These are phyloP conservation scores for Colletotrichum tamarilloi DNA, from an alignment of 2,329 filamentous ascomycete genomes.

Conservation along the genomic window DNA sequence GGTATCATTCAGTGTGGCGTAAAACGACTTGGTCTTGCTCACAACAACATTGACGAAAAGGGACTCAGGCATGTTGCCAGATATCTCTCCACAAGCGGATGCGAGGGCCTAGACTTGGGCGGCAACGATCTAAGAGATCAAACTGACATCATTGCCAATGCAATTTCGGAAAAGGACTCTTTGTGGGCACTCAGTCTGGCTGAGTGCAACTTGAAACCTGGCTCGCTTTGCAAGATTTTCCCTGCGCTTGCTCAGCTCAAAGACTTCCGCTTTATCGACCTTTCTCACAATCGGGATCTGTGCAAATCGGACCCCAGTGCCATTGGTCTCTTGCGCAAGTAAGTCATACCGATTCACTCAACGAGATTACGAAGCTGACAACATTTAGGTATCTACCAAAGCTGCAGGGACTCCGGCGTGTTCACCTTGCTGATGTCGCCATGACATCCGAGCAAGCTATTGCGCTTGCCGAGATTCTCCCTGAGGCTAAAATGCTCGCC, in stretches of 20 bases:
- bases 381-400: constrained; percentile 78
- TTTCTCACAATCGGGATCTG: constrained; percentile 88
- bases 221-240: constrained; percentile 78
- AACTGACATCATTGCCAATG: constrained; percentile 63
- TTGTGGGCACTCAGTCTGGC: constrained; percentile 88
- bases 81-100: constrained; percentile 81
- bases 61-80: constrained; percentile 80
- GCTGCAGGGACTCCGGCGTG: constrained; percentile 79
- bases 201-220: constrained; percentile 82
- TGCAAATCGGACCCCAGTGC: constrained; percentile 81
- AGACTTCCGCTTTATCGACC: constrained; percentile 87
- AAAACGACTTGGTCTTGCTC: constrained; percentile 82
- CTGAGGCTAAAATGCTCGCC: constrained; percentile 83
- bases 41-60: constrained; percentile 80
- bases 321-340: constrained; percentile 80
- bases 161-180: constrained; percentile 64
- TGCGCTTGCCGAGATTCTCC: constrained; percentile 87
- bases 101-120: constrained; percentile 89
- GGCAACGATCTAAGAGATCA: constrained; percentile 78
- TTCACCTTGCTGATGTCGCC: constrained; percentile 87
- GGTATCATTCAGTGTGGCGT: constrained; percentile 83
- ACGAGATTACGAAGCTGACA: constrained; percentile 4
- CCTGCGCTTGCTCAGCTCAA: constrained; percentile 77
- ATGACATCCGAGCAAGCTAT: constrained; percentile 91
- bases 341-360: constrained; percentile 42